Percentiles rank a stretch among this genome's conserved stretches.
Conservation (phyloP, 1,139 yeast genomes). For the Saccharomyces hybrid region DNA sequence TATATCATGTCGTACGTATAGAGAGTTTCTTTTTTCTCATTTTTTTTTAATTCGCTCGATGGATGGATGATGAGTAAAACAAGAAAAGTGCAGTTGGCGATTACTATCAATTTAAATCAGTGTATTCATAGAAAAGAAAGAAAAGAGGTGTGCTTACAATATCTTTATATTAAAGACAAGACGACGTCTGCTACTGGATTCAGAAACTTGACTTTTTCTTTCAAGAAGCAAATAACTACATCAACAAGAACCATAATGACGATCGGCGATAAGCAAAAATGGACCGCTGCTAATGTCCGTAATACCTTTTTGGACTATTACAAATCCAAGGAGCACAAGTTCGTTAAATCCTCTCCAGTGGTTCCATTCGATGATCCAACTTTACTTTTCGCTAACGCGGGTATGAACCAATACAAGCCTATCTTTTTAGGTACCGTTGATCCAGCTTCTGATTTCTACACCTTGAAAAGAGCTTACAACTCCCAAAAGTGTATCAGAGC, state of each 20-base stretch:
- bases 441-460: conserved; percentile 80
- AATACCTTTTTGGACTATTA: conserved; percentile 78
- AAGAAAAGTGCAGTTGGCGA: background rate
- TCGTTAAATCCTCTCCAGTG: conserved; percentile 87
- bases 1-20: background rate
- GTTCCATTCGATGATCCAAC: conserved; percentile 98
- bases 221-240: background rate
- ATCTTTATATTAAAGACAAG: background rate
- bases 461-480: conserved; percentile 81
- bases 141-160: background rate
- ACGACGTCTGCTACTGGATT: background rate
- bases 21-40: background rate
- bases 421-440: conserved; percentile 95
- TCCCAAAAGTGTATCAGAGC: conserved; percentile 98
- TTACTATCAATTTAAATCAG: background rate
- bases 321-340: conserved; percentile 60
- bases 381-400: conserved; percentile 90
- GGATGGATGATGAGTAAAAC: background rate
- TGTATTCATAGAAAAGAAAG: background rate
- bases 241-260: conserved; percentile 18
- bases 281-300: conserved; percentile 77
- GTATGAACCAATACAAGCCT: conserved; percentile 98
- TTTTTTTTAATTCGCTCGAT: background rate
- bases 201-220: background rate
- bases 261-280: conserved; percentile 35